Percentiles rank a stretch among this genome's conserved stretches.
Evolutionary conservation across 768 basidiomycete genomes (phyloP).

Genomic region (Serendipita sp.): DNA sequence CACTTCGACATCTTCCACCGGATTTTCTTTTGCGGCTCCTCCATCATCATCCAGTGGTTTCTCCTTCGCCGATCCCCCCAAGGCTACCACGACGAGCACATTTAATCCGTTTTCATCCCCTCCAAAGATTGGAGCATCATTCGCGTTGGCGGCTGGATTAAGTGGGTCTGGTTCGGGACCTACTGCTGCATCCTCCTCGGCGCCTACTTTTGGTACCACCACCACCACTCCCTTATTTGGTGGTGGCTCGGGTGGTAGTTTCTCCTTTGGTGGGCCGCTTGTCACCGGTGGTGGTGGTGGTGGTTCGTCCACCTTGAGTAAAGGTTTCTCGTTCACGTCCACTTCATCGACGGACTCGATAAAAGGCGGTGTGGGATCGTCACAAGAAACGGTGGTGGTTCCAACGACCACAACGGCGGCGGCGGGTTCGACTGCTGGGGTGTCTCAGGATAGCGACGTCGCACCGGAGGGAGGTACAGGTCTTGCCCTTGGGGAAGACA

Average conservation of each 20-base stretch:
- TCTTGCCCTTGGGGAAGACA: slow-evolving; percentile 1
- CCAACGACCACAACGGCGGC: not conserved
- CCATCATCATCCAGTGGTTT: not conserved
- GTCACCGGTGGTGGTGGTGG: not conserved
- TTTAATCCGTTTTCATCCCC: slow-evolving; percentile 1
- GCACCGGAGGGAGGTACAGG: not conserved
- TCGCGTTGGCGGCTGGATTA: not conserved
- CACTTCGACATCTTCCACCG: not conserved
- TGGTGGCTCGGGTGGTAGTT: not conserved
- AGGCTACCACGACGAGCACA: not conserved
- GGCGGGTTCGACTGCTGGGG: not conserved
- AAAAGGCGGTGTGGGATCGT: not conserved
- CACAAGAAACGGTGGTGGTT: not conserved
- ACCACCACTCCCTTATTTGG: no score
- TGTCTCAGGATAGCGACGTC: slow-evolving; percentile 1
- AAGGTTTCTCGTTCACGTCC: not conserved
- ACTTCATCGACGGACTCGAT: not conserved
- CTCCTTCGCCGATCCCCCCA: not conserved
- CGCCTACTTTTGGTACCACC: not conserved
- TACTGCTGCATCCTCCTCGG: not conserved
- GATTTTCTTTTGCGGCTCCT: slow-evolving; percentile 1
- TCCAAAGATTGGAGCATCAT: not conserved
- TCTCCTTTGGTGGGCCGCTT: not conserved
- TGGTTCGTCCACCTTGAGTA: not conserved
- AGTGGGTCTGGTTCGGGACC: not conserved